Conservation (phyloP, 2,329 filamentous ascomycete genomes). For the Fusarium neocosmosporiellum region DNA sequence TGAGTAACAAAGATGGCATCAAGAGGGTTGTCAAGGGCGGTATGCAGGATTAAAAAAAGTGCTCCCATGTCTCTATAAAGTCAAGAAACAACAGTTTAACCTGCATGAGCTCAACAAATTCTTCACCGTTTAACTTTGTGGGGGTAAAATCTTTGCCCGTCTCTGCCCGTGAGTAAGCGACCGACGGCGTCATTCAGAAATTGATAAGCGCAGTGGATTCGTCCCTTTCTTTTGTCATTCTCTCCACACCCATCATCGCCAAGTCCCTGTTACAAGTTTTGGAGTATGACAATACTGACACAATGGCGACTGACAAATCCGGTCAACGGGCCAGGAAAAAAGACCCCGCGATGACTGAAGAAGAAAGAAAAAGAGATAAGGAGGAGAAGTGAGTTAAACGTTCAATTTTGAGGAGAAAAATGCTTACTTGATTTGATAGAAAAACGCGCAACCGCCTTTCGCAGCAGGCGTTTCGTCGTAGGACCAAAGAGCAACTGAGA, state of each 20-base stretch:
- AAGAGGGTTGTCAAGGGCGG: background rate
- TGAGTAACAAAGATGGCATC: background rate
- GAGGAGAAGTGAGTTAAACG: slow-evolving; percentile 18
- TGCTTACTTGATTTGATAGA: slow-evolving; percentile 20
- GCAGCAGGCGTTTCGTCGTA: slow-evolving; percentile 46
- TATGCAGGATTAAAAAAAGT: background rate
- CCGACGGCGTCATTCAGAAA: background rate
- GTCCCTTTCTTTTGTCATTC: background rate
- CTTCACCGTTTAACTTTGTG: background rate
- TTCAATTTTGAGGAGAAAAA: background rate
- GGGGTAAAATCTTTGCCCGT: background rate
- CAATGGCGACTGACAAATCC: slow-evolving; percentile 17
- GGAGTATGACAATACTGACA: background rate
- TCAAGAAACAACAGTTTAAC: background rate
- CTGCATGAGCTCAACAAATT: background rate
- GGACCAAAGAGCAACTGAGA: slow-evolving; percentile 44
- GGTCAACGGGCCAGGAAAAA: background rate
- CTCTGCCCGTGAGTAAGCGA: background rate
- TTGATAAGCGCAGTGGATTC: background rate
- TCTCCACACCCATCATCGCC: background rate
- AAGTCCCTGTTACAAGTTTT: background rate
- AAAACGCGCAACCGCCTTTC: slow-evolving; percentile 48
- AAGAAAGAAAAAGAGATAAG: slow-evolving; percentile 6
- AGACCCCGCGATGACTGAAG: background rate
- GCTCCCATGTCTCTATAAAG: background rate